Evolutionary conservation across 2,329 filamentous ascomycete genomes (phyloP), one percentile per base, ranked within the genome.

Genomic region (Sphaerulina musiva): DNA sequence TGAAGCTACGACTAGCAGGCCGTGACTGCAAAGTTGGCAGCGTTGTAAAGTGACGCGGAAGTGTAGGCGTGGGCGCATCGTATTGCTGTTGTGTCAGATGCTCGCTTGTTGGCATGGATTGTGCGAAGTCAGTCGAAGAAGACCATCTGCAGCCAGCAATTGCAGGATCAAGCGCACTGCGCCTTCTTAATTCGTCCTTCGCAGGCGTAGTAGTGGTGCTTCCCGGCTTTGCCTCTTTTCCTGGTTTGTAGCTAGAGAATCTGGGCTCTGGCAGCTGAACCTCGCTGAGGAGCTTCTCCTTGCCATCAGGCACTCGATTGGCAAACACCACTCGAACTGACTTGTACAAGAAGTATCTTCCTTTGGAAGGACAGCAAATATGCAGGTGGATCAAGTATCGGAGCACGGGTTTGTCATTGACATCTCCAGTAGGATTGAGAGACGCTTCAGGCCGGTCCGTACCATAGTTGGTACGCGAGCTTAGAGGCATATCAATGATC

Each of bases 251-350:
- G 1, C 84, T 78, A 52, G 84, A 88, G 68, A 89, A 98, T 17
- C 84, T 82, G 17, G 93, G 93, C 62, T 96, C 90, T 0, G 92
- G 92, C 56, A 87, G 79, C 38, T 93, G 90, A 4, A 92, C 85
- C 69, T 98, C 93, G 65, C 95, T 96, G 32, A 85, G 80, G 39
- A 98, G 78, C 66, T 86, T 92, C 71, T 97, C 92, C 68, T 96
- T 95, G 40, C 89, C 92, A 64, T 97, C 93, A 0, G 93, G 92
- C 0, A 96, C 92, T 26, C 93, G 83, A 68, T 97, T 97, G 51
- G 93, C 93, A 69, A 98, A 98, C 2, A 98, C 92, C 36, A 97
- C 89, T 11, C 93, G 84, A 55, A 97, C 87, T 63, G 83, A 89
- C 65, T 93, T 95, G 74, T 97, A 93, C 5, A 98, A 76, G 64